phyloP scores from a whole-genome alignment of 306 rosid genomes.

The Malus sylvestris region DNA sequence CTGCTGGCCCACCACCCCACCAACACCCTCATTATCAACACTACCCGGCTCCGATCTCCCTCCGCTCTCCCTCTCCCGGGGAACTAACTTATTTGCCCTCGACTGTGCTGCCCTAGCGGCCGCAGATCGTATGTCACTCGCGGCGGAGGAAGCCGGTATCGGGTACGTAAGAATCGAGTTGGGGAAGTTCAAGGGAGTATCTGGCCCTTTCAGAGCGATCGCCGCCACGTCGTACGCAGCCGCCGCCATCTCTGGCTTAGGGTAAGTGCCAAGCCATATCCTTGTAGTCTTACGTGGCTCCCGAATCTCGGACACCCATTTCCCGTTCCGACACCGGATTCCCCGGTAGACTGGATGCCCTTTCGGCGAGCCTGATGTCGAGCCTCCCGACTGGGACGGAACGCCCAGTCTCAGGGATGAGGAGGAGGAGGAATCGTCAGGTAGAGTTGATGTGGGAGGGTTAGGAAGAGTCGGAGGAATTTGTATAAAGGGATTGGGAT shows the following conservation, averaged over 20 bases:
- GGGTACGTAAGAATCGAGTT: slow-evolving; percentile 38
- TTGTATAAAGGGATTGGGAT: not conserved
- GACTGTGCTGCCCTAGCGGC: slow-evolving; percentile 71
- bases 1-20: not conserved
- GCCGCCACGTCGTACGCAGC: slow-evolving; percentile 97
- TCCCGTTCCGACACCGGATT: slow-evolving; percentile 65
- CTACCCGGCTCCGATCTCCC: not conserved
- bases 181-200: slow-evolving; percentile 68
- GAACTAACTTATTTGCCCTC: not conserved
- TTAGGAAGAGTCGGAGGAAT: not conserved
- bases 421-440: not conserved
- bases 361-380: not conserved
- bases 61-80: not conserved
- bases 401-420: slow-evolving; percentile 1
- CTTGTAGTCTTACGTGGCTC: slow-evolving; percentile 88
- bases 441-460: not conserved
- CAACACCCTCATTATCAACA: not conserved
- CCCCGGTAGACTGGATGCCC: slow-evolving; percentile 51
- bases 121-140: slow-evolving; percentile 62
- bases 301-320: slow-evolving; percentile 94
- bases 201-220: slow-evolving; percentile 68
- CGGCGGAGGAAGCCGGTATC: slow-evolving; percentile 58
- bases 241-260: slow-evolving; percentile 82
- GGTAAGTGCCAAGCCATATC: slow-evolving; percentile 90
- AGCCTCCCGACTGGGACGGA: slow-evolving; percentile 18